Evolutionary conservation across 495 filamentous ascomycete species (phyloP), one percentile per base, ranked within the genome.

Genomic region (Talaromyces proteolyticus): DNA sequence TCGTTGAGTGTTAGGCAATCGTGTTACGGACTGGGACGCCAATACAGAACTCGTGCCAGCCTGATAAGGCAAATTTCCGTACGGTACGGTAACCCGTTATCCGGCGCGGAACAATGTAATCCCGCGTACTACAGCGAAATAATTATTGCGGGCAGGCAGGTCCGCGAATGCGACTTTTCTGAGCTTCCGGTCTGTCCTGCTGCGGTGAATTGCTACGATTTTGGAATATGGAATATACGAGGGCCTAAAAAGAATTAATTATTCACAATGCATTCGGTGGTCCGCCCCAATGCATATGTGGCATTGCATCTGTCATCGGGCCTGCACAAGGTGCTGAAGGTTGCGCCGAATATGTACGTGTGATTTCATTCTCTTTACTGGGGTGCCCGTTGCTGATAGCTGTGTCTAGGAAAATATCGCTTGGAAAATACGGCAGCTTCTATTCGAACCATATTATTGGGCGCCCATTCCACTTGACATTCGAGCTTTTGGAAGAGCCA

Each of bases 361-460:
- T 57, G 44, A 47, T 34, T 14, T 10, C 29, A n/a, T n/a, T n/a
- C n/a, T n/a, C n/a, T n/a, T n/a, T n/a, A n/a, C n/a, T n/a, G n/a
- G n/a, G n/a, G n/a, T n/a, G n/a, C n/a, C n/a, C n/a, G n/a, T n/a
- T n/a, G n/a, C n/a, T n/a, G n/a, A n/a, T n/a, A n/a, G n/a, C n/a
- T n/a, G n/a, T 42, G 8, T 23, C 17, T 59, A 96, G 91, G 17
- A 85, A 78, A 21, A 85, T 95, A 43, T 87, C 82, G 11, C 71
- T 96, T 23, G 91, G 89, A 25, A 96, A 95, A 80, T 95, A 88
- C 60, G 93, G 94, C 46, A 77, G 76, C 2, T 96, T 97, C 58
- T 82, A 87, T 18, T 77, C 87, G 4, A 96, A 96, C 58, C 78
- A 88, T 16, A 79, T 98, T 26, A 76, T 98, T 34, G 87, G 87